Evolutionary conservation across 2,329 filamentous ascomycete species (phyloP).

Genomic region (Lecanicillium sp.): DNA sequence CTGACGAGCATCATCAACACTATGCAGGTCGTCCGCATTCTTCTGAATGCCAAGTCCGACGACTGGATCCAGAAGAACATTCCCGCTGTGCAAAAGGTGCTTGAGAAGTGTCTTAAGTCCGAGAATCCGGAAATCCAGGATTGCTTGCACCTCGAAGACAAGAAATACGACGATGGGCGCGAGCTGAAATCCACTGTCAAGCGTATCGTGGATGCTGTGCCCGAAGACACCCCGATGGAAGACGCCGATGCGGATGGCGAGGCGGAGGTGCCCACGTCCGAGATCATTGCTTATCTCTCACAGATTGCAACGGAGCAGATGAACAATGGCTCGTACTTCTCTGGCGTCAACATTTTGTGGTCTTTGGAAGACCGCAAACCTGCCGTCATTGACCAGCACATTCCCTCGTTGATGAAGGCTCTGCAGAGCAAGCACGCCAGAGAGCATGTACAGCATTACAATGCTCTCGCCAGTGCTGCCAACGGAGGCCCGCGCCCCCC

Average conservation of each 20-base stretch:
- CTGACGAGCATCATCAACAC: conserved; percentile 88
- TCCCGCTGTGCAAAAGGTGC: conserved; percentile 71
- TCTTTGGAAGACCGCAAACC: conserved; percentile 80
- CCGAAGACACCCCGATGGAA: conserved; percentile 65
- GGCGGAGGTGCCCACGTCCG: conserved; percentile 72
- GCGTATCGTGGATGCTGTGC: conserved; percentile 82
- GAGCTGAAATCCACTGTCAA: conserved; percentile 70
- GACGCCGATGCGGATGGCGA: conserved; percentile 80
- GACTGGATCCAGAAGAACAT: conserved; percentile 85
- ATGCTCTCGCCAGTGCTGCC: conserved; percentile 48
- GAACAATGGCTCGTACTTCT: conserved; percentile 72
- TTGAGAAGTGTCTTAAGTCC: conserved; percentile 83
- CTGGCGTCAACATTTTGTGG: conserved; percentile 90
- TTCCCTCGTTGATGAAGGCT: conserved; percentile 83
- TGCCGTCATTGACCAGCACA: conserved; percentile 83
- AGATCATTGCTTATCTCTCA: conserved; percentile 80
- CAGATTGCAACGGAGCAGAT: conserved; percentile 84
- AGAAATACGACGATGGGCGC: conserved; percentile 61
- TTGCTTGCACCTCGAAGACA: conserved; percentile 71
- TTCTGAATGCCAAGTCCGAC: conserved; percentile 80
- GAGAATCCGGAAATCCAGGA: conserved; percentile 93
- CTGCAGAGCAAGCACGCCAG: conserved; percentile 87
- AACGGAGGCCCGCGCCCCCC: conserved; percentile 38
- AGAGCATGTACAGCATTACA: conserved; percentile 80
- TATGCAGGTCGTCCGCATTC: conserved; percentile 82